Evolutionary conservation across 768 basidiomycete genomes (phyloP).

Genomic region (Suillus lakei): DNA sequence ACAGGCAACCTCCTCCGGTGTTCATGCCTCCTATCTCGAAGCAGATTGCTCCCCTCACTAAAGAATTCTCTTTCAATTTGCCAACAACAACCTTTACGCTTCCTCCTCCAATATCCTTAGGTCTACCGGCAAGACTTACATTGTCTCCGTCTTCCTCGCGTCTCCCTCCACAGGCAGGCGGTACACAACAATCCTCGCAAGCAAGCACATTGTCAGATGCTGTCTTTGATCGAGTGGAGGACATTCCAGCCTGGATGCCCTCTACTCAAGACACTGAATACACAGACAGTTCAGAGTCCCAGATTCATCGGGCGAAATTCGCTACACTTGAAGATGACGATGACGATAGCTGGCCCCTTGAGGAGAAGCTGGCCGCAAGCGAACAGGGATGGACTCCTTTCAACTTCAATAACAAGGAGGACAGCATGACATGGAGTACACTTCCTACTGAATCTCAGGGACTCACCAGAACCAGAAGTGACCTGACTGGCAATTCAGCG

Average conservation of each 20-base stretch:
- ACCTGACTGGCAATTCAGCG: constrained; percentile 17
- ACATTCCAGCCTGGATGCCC: constrained; percentile 57
- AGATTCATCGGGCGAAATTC: constrained; percentile 27
- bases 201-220: constrained; percentile 56
- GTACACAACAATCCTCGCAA: constrained; percentile 54
- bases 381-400: constrained; percentile 66
- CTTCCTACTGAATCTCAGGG: constrained; percentile 62
- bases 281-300: constrained; percentile 42
- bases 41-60: constrained; percentile 16
- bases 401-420: constrained; percentile 55
- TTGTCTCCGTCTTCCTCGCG: constrained; percentile 27
- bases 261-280: constrained; percentile 65
- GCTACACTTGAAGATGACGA: constrained; percentile 45
- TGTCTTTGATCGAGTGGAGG: constrained; percentile 53
- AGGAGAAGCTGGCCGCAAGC: constrained; percentile 61
- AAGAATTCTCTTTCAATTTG: constrained; percentile 41
- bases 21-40: constrained; percentile 31
- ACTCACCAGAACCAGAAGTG: constrained; percentile 23
- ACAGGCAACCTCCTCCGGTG: constrained; percentile 47
- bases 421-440: constrained; percentile 80
- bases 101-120: constrained; percentile 51
- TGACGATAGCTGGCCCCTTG: constrained; percentile 77
- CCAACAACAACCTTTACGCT: constrained; percentile 45
- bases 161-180: constrained; percentile 27
- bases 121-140: constrained; percentile 41